Conservation (phyloP, 2,329 filamentous ascomycete genomes). For the Fusarium sarcochroum region DNA sequence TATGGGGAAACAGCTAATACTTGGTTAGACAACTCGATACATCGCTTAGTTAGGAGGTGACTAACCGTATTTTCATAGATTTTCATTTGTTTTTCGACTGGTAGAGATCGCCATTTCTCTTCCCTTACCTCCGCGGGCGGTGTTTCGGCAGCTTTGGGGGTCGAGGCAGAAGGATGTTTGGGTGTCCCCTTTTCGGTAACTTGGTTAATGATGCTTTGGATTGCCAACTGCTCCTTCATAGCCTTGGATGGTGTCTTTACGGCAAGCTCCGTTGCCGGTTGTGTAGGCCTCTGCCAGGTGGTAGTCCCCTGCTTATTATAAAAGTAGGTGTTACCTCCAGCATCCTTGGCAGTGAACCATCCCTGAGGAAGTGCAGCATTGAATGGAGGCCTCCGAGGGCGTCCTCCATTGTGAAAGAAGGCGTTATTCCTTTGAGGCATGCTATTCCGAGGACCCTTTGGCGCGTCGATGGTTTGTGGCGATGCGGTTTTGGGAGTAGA, state of each 20-base stretch:
- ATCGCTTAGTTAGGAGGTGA: constrained; percentile 22
- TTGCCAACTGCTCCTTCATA: constrained; percentile 75
- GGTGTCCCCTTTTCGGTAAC: constrained; percentile 78
- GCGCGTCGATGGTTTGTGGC: constrained; percentile 65
- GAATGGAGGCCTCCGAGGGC: constrained; percentile 70
- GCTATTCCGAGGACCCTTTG: constrained; percentile 73
- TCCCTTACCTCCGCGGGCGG: constrained; percentile 71
- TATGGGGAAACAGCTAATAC: constrained; percentile 82
- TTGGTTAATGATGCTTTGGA: constrained; percentile 88
- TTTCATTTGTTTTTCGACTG: constrained; percentile 91
- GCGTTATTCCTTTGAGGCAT: constrained; percentile 66
- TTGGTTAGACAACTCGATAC: constrained; percentile 24
- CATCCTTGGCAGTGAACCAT: constrained; percentile 84
- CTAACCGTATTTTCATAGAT: constrained; percentile 93
- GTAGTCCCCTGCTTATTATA: constrained; percentile 84
- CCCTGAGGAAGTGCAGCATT: constrained; percentile 78
- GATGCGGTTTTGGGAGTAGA: constrained; percentile 58
- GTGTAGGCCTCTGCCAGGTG: constrained; percentile 85
- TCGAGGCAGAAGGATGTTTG: constrained; percentile 69
- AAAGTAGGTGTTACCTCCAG: constrained; percentile 83
- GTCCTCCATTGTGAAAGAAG: constrained; percentile 63
- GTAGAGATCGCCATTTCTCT: constrained; percentile 79
- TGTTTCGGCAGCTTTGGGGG: constrained; percentile 72
- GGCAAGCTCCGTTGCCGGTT: constrained; percentile 74
- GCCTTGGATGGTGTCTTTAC: constrained; percentile 76